Conservation (phyloP, 2,329 filamentous ascomycete species). For the Rasamsonia emersonii region DNA sequence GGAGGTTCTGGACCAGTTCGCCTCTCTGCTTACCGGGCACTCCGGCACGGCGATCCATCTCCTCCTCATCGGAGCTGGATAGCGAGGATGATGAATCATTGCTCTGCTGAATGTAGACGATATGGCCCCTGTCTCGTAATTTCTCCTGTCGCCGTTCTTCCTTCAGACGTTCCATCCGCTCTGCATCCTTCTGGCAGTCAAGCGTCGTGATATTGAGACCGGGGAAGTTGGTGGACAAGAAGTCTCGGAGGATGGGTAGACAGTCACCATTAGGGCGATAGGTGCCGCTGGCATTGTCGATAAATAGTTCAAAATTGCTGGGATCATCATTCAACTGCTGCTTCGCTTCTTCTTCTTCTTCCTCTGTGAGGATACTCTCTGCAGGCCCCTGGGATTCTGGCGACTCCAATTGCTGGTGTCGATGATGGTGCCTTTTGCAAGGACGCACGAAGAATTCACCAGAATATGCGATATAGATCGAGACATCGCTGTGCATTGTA, state of each 20-base stretch:
- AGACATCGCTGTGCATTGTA: slow-evolving; percentile 92
- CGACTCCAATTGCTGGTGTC: slow-evolving; percentile 20
- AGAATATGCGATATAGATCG: slow-evolving; percentile 81
- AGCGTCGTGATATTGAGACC: slow-evolving; percentile 66
- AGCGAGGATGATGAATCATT: slow-evolving; percentile 32
- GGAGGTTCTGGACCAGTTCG: slow-evolving; percentile 20
- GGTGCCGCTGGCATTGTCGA: slow-evolving; percentile 92
- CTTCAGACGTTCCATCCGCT: slow-evolving; percentile 67
- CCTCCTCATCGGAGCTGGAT: slow-evolving; percentile 51
- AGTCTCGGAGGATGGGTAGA: slow-evolving; percentile 62
- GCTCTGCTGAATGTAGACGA: slow-evolving; percentile 47
- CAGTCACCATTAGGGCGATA: slow-evolving; percentile 77
- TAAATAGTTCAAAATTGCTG: slow-evolving; percentile 68
- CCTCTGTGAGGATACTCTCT: neutral
- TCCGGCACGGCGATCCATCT: slow-evolving; percentile 40
- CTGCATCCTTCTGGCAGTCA: slow-evolving; percentile 64
- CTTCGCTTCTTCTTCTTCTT: neutral
- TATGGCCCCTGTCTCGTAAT: slow-evolving; percentile 50
- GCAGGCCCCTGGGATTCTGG: slow-evolving; percentile 26
- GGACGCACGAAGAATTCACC: slow-evolving; percentile 88
- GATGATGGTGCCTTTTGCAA: slow-evolving; percentile 43
- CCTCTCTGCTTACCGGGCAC: slow-evolving; percentile 16
- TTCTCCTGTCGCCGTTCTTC: slow-evolving; percentile 64
- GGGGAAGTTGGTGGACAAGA: slow-evolving; percentile 64
- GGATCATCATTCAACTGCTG: slow-evolving; percentile 37